Evolutionary conservation across 306 rosid genomes (phyloP), one percentile per base, ranked within the genome.

Genomic region (Cucurbita argyrosperma): DNA sequence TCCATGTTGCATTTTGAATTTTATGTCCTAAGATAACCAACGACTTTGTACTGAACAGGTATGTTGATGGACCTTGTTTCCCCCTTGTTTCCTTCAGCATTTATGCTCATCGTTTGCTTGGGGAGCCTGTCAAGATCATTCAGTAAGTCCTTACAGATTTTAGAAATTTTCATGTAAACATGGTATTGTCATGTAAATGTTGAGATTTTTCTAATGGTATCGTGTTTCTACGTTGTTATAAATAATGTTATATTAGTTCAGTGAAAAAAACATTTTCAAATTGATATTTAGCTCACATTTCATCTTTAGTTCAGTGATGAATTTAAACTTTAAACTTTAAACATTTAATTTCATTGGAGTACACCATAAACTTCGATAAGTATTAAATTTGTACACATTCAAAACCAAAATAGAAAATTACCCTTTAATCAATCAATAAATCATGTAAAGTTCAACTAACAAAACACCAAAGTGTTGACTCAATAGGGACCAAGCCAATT

Each of bases 41-140:
- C 59, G 46, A 79, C 39, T 71, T 54, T 67, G 16, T 79, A 15
- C 79, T 72, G 51, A 77, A 81, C 90, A 90, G 98, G 97, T 76
- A 90, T 94, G 98, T 85, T 94, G 78, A 94, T 94, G 98, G 98
- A 94, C 87, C 96, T 94, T 42, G 80, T 88, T 77, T 94, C 98
- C 51, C 98, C 98, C 30, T 75, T 94, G 82, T 89, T 81, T 87
- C 98, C 96, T 54, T 90, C 98, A 9, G 97, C 88, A 75, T 90
- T 94, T 76, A 86, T 94, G 77, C 74, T 84, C 74, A 74, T 94
- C 35, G 98, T 94, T 77, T 94, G 98, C 83, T 73, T 94, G 57
- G 98, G 97, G 76, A 90, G 98, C 87, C 79, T 94, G 67, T 94
- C 98, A 55, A 88, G 98, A 86, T 94, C 98, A 63, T 94, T 94